These are phyloP conservation scores for Nicotiana sylvestris DNA, from an alignment of 257 asterid species.

Conservation along the genomic window DNA sequence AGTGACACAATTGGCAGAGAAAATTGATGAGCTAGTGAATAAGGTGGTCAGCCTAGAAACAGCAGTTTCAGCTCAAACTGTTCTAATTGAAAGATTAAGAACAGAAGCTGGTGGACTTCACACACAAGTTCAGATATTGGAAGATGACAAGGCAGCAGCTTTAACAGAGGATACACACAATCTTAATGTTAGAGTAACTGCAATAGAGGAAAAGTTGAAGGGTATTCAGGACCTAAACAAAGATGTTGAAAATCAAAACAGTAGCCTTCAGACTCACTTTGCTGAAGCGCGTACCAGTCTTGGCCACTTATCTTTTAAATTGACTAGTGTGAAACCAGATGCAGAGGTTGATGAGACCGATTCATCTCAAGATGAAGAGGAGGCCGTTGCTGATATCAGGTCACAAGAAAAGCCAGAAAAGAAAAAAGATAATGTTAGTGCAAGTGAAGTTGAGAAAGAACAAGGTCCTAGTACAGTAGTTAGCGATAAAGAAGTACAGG, in stretches of 20 bases:
- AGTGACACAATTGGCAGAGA: conserved; percentile 70
- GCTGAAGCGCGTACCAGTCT: conserved; percentile 54
- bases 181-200: conserved; percentile 44
- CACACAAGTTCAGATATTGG: conserved; percentile 45
- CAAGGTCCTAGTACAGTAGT: neutral
- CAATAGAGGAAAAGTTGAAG: conserved; percentile 62
- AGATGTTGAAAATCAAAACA: conserved; percentile 56
- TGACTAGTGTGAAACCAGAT: conserved; percentile 50
- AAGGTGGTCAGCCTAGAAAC: conserved; percentile 73
- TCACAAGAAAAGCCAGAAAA: conserved; percentile 13
- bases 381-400: neutral
- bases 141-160: conserved; percentile 45
- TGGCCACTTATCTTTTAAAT: conserved; percentile 49
- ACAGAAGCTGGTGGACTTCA: conserved; percentile 65
- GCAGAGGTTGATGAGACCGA: conserved; percentile 34
- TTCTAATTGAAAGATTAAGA: conserved; percentile 57
- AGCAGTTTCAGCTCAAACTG: conserved; percentile 71
- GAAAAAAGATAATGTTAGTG: neutral
- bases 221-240: conserved; percentile 47
- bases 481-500: conserved; percentile 20
- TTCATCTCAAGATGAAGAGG: conserved; percentile 15
- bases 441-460: neutral
- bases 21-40: conserved; percentile 71
- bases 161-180: conserved; percentile 28
- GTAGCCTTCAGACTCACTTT: conserved; percentile 47